phyloP scores from a whole-genome alignment of 2,329 filamentous ascomycete species.

The Fusarium paranaense region DNA sequence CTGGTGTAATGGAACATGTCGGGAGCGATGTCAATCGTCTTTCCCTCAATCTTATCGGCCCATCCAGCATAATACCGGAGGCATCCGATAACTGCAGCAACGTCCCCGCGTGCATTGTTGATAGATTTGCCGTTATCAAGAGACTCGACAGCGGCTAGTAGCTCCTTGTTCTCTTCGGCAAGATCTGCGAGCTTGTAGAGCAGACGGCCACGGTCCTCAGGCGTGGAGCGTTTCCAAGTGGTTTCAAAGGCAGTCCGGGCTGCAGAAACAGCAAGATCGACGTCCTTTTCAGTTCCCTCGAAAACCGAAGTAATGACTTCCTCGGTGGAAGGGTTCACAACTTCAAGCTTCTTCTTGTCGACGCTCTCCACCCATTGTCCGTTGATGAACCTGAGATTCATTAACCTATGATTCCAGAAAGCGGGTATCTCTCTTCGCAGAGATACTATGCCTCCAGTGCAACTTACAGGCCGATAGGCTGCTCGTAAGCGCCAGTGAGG shows the following conservation, averaged over 20 bases:
- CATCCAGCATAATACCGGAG: slow-evolving; percentile 83
- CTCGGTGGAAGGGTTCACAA: slow-evolving; percentile 89
- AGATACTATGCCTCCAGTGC: background rate
- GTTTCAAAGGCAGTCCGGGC: slow-evolving; percentile 88
- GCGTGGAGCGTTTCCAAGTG: slow-evolving; percentile 75
- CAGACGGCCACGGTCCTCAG: slow-evolving; percentile 75
- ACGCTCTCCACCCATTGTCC: slow-evolving; percentile 85
- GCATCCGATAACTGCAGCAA: slow-evolving; percentile 73
- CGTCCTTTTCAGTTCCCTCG: slow-evolving; percentile 90
- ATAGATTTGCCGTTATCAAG: slow-evolving; percentile 91
- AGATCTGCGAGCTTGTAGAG: slow-evolving; percentile 84
- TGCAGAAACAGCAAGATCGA: slow-evolving; percentile 82
- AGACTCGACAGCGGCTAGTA: slow-evolving; percentile 84
- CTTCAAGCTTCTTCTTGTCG: slow-evolving; percentile 91
- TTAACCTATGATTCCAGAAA: background rate
- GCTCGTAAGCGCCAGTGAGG: slow-evolving; percentile 67
- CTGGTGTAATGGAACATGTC: slow-evolving; percentile 86
- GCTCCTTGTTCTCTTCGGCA: slow-evolving; percentile 80
- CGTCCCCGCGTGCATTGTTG: slow-evolving; percentile 79
- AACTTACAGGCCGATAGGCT: slow-evolving; percentile 69
- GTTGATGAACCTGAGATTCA: slow-evolving; percentile 73
- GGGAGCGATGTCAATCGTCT: slow-evolving; percentile 82
- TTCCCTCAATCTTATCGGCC: slow-evolving; percentile 92
- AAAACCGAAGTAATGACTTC: slow-evolving; percentile 84
- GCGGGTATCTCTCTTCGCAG: background rate